Percentiles rank a stretch among this genome's conserved stretches.
phyloP scores from a whole-genome alignment of 305 asterid species.

The Vinca major region DNA sequence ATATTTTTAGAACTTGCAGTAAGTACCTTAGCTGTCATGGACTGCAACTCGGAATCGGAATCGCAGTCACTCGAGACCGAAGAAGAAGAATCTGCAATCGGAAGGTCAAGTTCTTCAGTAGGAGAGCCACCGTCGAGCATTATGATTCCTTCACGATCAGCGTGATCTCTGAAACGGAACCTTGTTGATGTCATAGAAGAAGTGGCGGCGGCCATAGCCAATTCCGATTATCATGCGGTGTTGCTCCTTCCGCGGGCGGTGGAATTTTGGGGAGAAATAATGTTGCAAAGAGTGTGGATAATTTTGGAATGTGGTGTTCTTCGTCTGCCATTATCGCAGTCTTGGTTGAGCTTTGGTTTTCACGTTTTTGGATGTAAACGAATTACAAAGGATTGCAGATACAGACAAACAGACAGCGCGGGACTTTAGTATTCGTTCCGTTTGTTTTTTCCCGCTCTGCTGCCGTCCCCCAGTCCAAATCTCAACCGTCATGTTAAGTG shows the following conservation, averaged over 20 bases:
- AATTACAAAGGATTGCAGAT: not conserved
- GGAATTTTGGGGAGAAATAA: not conserved
- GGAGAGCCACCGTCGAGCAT: constrained; percentile 25
- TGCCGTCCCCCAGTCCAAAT: not conserved
- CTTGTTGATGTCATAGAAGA: constrained; percentile 31
- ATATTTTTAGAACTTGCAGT: not conserved
- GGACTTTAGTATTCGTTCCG: not conserved
- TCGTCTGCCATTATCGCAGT: constrained; percentile 30
- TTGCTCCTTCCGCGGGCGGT: not conserved
- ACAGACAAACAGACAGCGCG: constrained; percentile 3
- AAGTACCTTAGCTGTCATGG: constrained; percentile 75
- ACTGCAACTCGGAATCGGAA: constrained; percentile 38
- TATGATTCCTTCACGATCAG: constrained; percentile 20
- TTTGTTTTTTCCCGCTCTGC: constrained; percentile 1
- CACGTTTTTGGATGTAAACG: constrained; percentile 18
- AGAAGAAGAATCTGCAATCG: constrained; percentile 31
- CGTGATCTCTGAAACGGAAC: constrained; percentile 56
- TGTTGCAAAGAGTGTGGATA: not conserved
- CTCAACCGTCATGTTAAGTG: too few relatives aligned
- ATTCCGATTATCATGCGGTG: constrained; percentile 4
- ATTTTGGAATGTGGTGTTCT: constrained; percentile 18
- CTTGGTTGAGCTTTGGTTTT: constrained; percentile 35
- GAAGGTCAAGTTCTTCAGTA: constrained; percentile 13
- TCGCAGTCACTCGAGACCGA: constrained; percentile 34
- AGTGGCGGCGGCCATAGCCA: constrained; percentile 28